Conservation (phyloP, 164 flowering plant species). For the Macadamia integrifolia region DNA sequence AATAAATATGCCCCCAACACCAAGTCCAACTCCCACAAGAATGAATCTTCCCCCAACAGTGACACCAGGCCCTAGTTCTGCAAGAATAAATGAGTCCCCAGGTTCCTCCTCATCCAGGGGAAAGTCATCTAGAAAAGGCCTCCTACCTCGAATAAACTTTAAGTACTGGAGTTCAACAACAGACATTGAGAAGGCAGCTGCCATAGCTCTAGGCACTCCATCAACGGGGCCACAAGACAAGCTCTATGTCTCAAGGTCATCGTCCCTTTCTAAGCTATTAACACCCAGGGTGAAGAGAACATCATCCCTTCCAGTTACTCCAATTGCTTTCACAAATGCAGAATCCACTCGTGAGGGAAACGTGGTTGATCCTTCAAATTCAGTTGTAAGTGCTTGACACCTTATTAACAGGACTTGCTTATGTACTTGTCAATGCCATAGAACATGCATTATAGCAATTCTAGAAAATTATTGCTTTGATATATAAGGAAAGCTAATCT, state of each 20-base stretch:
- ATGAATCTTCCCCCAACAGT: constrained; percentile 32
- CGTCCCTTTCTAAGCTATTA: constrained; percentile 63
- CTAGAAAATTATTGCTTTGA: background rate
- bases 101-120: constrained; percentile 42
- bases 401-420: background rate
- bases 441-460: too few species aligned
- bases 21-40: constrained; percentile 36
- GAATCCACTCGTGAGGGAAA: constrained; percentile 61
- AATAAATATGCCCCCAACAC: constrained; percentile 40
- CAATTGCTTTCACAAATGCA: constrained; percentile 66
- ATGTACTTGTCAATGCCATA: too few species aligned
- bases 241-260: constrained; percentile 41
- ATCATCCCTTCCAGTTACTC: constrained; percentile 76
- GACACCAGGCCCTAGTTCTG: constrained; percentile 39
- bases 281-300: constrained; percentile 46
- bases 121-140: constrained; percentile 43
- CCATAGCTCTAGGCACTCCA: constrained; percentile 45
- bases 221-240: constrained; percentile 27
- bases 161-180: constrained; percentile 36
- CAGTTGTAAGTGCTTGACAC: constrained; percentile 34
- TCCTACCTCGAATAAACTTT: constrained; percentile 71
- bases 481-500: background rate
- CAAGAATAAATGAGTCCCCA: constrained; percentile 32
- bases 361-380: constrained; percentile 19
- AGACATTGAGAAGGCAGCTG: constrained; percentile 73